Base-by-base conservation (phyloP, 2,329 filamentous ascomycete genomes). In the Chrysoporthe puriensis region DNA sequence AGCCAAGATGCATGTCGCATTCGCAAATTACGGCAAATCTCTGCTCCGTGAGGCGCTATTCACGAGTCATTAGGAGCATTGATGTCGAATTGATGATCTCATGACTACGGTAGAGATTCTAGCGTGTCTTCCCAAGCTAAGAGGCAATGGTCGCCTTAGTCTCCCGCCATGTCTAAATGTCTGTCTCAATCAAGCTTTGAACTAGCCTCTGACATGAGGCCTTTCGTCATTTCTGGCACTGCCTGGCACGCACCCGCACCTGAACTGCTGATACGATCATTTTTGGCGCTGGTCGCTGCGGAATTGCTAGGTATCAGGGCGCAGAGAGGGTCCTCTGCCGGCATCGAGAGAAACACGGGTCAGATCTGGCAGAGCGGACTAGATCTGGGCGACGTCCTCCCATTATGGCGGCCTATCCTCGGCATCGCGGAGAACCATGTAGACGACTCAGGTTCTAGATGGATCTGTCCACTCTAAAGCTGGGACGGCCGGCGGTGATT, bases 71-170 rank as follows among this genome's bases (percentile, higher is more conserved):
- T 36, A 43, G 32, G 13, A 34, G 34, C 34, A 54, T 42, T 40
- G n/a, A 54, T 4, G 42, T 40, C 11, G 14, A 14, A 11, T 26
- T 65, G 16, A 69, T 69, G 67, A 69, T 66, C 60, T 69, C 67
- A 69, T 69, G 67, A 69, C 67, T 66, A 36, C 26, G 40, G 50
- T 21, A 42, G 11, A 40, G 4, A n/a, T 43, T 46, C 34, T 69
- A 66, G 67, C 46, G 66, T 48, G 26, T 36, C 52, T 21, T 58
- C 42, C 21, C 3, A 43, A 26, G 54, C 21, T 14, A 4, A 9
- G 50, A 7, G 7, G 9, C 64, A 48, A 44, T 9, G 8, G 32
- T 18, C 14, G n/a, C 11, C 36, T 61, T 44, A 44, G 48, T 42
- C 34, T 34, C 54, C 44, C 42, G 32, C 26, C 32, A 59, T 54